These are phyloP conservation scores for Saprolegnia diclina DNA, from an alignment of 352 stramenopile genomes.

Conservation along the genomic window DNA sequence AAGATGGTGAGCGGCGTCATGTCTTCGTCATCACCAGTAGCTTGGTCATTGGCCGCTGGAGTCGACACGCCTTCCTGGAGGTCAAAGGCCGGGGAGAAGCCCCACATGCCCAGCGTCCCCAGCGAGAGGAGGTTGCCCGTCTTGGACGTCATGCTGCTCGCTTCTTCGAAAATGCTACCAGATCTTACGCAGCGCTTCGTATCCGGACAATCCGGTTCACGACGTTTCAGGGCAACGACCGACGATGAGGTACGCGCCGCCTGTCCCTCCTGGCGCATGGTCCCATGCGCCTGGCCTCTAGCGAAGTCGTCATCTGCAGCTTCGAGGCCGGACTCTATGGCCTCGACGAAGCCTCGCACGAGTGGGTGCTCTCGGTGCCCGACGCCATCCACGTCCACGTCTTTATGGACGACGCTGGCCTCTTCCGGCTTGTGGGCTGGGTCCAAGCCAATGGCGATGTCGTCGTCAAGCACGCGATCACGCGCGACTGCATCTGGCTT, in stretches of 20 bases:
- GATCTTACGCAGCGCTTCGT: conserved; percentile 3
- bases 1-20: conserved; percentile 46
- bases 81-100: conserved; percentile 76
- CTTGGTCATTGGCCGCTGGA: neutral
- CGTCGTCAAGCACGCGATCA: conserved; percentile 20
- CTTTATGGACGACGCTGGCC: conserved; percentile 20
- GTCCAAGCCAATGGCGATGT: conserved; percentile 23
- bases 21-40: neutral
- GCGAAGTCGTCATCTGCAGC: conserved; percentile 15
- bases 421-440: conserved; percentile 25
- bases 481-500: conserved; percentile 25
- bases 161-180: neutral
- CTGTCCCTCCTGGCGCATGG: neutral
- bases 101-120: conserved; percentile 82
- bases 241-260: neutral
- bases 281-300: neutral
- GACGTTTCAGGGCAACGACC: neutral
- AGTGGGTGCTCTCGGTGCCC: conserved; percentile 11
- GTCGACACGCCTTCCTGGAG: conserved; percentile 31
- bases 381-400: conserved; percentile 10
- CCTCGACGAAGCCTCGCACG: conserved; percentile 11
- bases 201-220: neutral
- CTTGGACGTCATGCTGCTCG: conserved; percentile 7
- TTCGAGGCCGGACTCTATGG: conserved; percentile 20
- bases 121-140: conserved; percentile 29